Evolutionary conservation across 768 basidiomycete species (phyloP), one percentile per base, ranked within the genome.

Genomic region (Phlebiopsis flavidoalba): DNA sequence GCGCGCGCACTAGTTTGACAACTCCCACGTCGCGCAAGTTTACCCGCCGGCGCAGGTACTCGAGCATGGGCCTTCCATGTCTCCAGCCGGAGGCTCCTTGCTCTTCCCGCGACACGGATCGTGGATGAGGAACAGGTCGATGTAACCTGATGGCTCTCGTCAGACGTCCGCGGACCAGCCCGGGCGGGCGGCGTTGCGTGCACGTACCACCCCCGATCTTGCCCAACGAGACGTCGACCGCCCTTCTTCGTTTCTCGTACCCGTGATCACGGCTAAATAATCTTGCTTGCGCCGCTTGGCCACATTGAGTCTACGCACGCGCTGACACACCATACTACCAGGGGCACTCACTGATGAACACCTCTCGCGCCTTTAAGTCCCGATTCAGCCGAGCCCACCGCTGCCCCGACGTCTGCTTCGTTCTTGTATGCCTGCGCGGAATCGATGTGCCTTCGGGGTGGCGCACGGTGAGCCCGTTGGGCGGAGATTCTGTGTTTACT

Each of bases 361-460:
- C 65, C 7, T 89, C 37, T 76, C 75, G 61, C 89, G 75, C 0
- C n/a, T 72, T 60, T 5, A 91, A 55, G 26, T 1, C 80, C 83
- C 48, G 81, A 83, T 54, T 83, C 83, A 59, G 73, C 76, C n/a
- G n/a, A n/a, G n/a, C n/a, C n/a, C 35, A 88, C 69, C 1, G 86
- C 87, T 22, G 79, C 77, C 1, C 83, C 86, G n/a, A 89, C 87
- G 11, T 78, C 76, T 2, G 79, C 78, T 67, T 90, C 88, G 62
- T 88, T 90, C 59, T 74, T 77, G 69, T 92, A 92, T 22, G 78
- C 77, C 65, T 88, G 87, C 0, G 91, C 90, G 1, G 88, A 82
- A 70, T 92, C 35, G 24, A 46, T n/a, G 31, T 35, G 24, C 40
- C 40, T 43, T 12, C 40, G 40, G 40, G 12, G 40, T 43, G 40